Evolutionary conservation across 2,329 filamentous ascomycete genomes (phyloP).

Genomic region (Aotearoamyces nothofagi): DNA sequence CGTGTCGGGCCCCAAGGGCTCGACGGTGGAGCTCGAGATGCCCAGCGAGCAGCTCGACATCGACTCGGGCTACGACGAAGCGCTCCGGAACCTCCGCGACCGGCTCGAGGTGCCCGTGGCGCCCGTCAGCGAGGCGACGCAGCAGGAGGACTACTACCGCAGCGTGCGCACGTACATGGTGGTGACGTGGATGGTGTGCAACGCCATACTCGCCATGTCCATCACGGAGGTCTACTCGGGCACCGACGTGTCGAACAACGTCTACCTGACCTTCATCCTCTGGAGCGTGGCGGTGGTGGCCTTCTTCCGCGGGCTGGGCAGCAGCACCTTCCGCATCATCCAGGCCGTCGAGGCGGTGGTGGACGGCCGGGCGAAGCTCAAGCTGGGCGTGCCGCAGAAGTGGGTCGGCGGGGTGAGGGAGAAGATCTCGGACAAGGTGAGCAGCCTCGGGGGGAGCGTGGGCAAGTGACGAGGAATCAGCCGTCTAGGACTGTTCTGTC

Average conservation of each 20-base stretch:
- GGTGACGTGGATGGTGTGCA: conserved; percentile 81
- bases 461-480: too few species aligned
- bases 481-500: too few species aligned
- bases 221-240: conserved; percentile 73
- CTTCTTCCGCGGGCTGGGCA: conserved; percentile 75
- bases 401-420: conserved; percentile 16
- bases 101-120: conserved; percentile 63
- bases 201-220: conserved; percentile 85
- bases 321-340: conserved; percentile 66
- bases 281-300: conserved; percentile 83
- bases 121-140: conserved; percentile 54
- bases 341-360: conserved; percentile 73
- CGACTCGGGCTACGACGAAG: conserved; percentile 93
- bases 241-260: conserved; percentile 61
- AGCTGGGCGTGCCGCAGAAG: conserved; percentile 14
- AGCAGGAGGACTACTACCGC: conserved; percentile 98
- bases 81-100: conserved; percentile 87
- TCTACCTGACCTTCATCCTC: conserved; percentile 84
- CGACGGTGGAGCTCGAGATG: conserved; percentile 91
- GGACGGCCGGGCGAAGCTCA: conserved; percentile 54
- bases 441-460: conserved; percentile 17
- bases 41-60: conserved; percentile 96
- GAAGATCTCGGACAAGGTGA: conserved; percentile 14
- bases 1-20: conserved; percentile 52
- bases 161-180: conserved; percentile 98